phyloP scores from a whole-genome alignment of 2,329 filamentous ascomycete genomes.

The Cercospora brassicicola region DNA sequence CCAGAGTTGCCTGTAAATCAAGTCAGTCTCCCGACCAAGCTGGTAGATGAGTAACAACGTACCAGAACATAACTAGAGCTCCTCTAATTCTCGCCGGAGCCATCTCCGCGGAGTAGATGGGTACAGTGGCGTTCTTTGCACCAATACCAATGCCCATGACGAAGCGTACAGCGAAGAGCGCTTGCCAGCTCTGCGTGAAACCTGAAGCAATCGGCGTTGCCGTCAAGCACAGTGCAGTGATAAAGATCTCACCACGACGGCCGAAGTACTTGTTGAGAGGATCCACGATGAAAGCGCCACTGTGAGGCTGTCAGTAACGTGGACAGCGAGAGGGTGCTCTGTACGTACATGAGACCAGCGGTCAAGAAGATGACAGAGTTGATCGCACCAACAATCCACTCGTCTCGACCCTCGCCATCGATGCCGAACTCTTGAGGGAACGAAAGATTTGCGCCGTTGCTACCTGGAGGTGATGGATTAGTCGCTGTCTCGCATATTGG shows the following conservation, averaged over 20 bases:
- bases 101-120: conserved; percentile 45
- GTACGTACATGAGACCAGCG: conserved; percentile 36
- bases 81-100: conserved; percentile 57
- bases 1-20: conserved; percentile 78
- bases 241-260: conserved; percentile 44
- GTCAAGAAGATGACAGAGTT: conserved; percentile 57
- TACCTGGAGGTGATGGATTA: not conserved
- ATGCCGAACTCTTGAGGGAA: conserved; percentile 35
- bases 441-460: conserved; percentile 34
- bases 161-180: conserved; percentile 64
- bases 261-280: conserved; percentile 41
- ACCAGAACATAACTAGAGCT: conserved; percentile 76
- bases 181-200: conserved; percentile 59
- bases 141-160: conserved; percentile 63
- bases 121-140: conserved; percentile 48
- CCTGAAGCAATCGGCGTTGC: conserved; percentile 69
- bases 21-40: not conserved
- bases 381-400: conserved; percentile 46
- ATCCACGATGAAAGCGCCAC: conserved; percentile 58
- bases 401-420: conserved; percentile 27
- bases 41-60: not conserved
- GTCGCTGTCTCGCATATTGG: not conserved
- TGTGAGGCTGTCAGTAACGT: conserved; percentile 12
- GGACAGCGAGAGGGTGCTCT: not conserved
- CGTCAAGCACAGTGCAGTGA: conserved; percentile 52